phyloP scores from a whole-genome alignment of 176 grass and related monocot species.

The Alloteropsis semialata region DNA sequence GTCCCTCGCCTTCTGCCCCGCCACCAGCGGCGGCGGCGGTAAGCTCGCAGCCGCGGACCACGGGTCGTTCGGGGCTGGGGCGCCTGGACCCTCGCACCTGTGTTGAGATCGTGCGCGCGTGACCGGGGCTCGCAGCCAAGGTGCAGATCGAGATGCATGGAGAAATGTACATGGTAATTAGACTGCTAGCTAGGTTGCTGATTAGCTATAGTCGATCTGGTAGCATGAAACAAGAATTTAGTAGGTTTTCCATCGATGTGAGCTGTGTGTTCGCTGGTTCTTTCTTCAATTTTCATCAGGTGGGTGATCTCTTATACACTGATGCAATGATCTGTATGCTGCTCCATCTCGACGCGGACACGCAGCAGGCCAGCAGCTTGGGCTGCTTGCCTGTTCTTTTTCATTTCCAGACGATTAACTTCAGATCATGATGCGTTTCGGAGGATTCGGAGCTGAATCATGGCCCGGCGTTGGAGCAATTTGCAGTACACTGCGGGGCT shows the following conservation, averaged over 20 bases:
- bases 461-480: not conserved
- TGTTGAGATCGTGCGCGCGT: not conserved
- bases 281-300: not conserved
- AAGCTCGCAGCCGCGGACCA: not conserved
- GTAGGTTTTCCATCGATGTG: not conserved
- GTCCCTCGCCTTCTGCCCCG: conserved; percentile 48
- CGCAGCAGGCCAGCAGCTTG: too few relatives aligned
- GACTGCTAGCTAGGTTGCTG: not conserved
- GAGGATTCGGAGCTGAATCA: not conserved
- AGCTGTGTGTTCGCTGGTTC: not conserved
- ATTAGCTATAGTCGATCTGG: not conserved
- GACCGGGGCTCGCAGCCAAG: not conserved
- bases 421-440: not conserved
- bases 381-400: too few relatives aligned
- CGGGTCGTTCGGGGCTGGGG: not conserved
- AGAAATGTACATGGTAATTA: not conserved
- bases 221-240: not conserved
- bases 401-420: not conserved
- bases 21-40: not conserved
- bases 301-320: not conserved
- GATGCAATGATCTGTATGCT: too few relatives aligned
- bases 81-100: not conserved
- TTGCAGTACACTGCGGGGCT: not conserved
- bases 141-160: not conserved
- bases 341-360: not conserved